Conservation (phyloP, 225 moss, liverwort and hornwort species). For the Asterella californica region DNA sequence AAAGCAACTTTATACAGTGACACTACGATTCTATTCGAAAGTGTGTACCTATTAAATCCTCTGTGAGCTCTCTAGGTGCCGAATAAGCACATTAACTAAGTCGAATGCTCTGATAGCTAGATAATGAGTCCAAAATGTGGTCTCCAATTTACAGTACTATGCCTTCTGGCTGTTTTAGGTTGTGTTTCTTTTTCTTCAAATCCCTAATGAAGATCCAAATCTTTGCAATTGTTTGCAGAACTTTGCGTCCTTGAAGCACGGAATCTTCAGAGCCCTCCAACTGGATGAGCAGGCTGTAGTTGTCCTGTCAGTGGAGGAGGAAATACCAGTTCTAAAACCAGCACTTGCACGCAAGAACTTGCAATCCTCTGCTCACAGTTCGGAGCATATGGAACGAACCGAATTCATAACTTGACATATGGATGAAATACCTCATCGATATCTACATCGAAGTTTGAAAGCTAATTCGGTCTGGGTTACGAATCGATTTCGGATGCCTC, state of each 20-base stretch:
- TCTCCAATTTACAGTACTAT: background rate
- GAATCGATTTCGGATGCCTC: background rate
- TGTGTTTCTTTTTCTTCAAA: background rate
- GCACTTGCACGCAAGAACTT: constrained; percentile 3
- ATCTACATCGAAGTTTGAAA: background rate
- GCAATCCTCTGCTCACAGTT: background rate
- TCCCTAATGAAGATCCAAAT: background rate
- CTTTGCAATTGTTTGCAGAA: background rate
- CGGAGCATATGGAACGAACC: background rate
- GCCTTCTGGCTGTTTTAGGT: background rate
- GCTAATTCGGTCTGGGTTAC: background rate
- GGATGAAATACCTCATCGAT: background rate
- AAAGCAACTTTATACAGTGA: background rate
- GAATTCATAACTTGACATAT: background rate
- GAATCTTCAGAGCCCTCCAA: constrained; percentile 7
- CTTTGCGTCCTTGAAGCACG: background rate
- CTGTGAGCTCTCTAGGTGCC: background rate
- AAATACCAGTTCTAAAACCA: background rate
- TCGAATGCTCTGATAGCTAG: background rate
- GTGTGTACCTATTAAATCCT: background rate
- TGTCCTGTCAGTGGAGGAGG: background rate
- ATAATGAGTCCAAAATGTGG: background rate
- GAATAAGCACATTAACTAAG: background rate
- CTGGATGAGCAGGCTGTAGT: background rate
- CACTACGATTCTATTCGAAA: background rate